Conservation (phyloP, 306 rosid genomes). For the Acacia melanoxylon region DNA sequence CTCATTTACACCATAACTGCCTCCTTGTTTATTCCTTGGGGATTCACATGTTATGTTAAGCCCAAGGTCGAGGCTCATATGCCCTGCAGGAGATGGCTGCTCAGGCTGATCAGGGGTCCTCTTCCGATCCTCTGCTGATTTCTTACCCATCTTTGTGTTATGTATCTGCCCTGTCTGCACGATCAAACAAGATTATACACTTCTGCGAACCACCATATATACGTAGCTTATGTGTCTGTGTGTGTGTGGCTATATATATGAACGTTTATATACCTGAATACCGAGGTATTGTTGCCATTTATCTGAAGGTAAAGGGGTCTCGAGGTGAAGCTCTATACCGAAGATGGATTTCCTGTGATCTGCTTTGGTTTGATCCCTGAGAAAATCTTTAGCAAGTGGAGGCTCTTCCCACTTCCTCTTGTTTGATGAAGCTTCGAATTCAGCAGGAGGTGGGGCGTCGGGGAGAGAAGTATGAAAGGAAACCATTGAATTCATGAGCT, state of each 20-base stretch:
- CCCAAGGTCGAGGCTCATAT: slow-evolving; percentile 77
- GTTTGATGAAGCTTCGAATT: slow-evolving; percentile 46
- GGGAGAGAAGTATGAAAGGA: slow-evolving; percentile 53
- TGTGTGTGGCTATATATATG: background rate
- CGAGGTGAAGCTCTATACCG: slow-evolving; percentile 71
- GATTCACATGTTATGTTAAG: slow-evolving; percentile 71
- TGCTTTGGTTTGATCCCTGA: slow-evolving; percentile 45
- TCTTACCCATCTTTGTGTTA: slow-evolving; percentile 65
- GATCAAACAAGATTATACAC: background rate
- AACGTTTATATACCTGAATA: slow-evolving; percentile 58
- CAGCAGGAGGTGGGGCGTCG: slow-evolving; percentile 39
- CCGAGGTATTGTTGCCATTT: slow-evolving; percentile 70
- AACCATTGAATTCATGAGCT: slow-evolving; percentile 46
- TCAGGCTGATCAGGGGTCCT: slow-evolving; percentile 44
- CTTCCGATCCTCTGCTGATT: slow-evolving; percentile 57
- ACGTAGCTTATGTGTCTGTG: background rate
- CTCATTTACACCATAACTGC: slow-evolving; percentile 15
- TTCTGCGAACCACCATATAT: background rate
- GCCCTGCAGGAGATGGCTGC: slow-evolving; percentile 30
- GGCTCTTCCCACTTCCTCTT: slow-evolving; percentile 67
- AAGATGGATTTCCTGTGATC: slow-evolving; percentile 43
- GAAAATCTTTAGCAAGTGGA: slow-evolving; percentile 28
- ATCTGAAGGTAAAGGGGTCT: slow-evolving; percentile 82
- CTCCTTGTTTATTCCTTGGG: slow-evolving; percentile 34
- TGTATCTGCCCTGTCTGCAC: slow-evolving; percentile 81